Conservation (phyloP, 2,329 filamentous ascomycete genomes). For the Xylaria multiplex region DNA sequence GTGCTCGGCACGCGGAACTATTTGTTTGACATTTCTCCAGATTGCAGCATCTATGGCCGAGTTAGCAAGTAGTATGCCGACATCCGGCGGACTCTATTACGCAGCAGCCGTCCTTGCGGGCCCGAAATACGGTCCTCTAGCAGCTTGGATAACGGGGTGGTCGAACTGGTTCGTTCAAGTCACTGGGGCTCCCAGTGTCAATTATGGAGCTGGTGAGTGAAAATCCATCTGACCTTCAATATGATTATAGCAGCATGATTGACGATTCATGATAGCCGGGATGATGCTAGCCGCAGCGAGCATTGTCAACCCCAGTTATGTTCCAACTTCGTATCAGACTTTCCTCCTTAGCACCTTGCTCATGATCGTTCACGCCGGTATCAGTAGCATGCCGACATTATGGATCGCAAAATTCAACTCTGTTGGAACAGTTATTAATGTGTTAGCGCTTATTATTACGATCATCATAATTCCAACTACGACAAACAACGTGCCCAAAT, state of each 20-base stretch:
- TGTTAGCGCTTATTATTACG: conserved; percentile 71
- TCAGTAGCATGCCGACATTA: conserved; percentile 76
- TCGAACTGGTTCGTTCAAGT: conserved; percentile 50
- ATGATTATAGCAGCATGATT: not conserved
- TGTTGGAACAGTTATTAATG: conserved; percentile 75
- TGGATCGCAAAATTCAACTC: conserved; percentile 78
- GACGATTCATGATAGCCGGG: conserved; percentile 53
- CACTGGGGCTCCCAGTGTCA: conserved; percentile 48
- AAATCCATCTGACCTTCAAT: not conserved
- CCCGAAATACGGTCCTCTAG: conserved; percentile 49
- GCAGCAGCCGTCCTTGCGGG: conserved; percentile 74
- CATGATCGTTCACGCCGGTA: conserved; percentile 73
- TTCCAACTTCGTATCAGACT: conserved; percentile 72
- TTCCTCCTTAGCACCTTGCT: conserved; percentile 74
- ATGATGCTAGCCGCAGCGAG: conserved; percentile 78
- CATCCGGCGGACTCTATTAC: conserved; percentile 78
- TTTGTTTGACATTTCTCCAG: conserved; percentile 34
- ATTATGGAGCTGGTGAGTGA: conserved; percentile 48
- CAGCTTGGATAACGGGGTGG: conserved; percentile 50
- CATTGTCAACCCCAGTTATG: conserved; percentile 73
- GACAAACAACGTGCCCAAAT: conserved; percentile 62
- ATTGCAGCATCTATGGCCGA: conserved; percentile 74
- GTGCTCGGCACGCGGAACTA: not conserved
- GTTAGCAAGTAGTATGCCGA: conserved; percentile 78
- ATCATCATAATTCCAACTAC: conserved; percentile 74